Evolutionary conservation across 2,329 filamentous ascomycete species (phyloP), one percentile per base, ranked within the genome.

Genomic region (Fusarium humuli): DNA sequence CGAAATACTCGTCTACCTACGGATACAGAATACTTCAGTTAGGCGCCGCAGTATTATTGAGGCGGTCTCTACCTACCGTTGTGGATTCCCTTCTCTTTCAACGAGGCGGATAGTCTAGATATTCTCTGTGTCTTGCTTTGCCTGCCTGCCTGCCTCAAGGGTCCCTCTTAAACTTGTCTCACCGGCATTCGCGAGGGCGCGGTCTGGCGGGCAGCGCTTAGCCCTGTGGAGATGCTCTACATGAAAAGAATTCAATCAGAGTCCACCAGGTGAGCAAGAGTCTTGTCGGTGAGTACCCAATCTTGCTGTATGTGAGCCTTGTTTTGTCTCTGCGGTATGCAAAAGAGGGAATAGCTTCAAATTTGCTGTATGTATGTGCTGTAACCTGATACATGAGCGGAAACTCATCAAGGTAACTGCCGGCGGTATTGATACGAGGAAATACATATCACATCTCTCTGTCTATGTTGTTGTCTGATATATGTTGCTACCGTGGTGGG

Each of bases 241-340:
- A 29, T 29, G 27, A 37, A 37, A 18, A 37, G 34, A 37, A 37
- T 37, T 18, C 34, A n/a, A n/a, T 37, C 16, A 34, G 16, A 34
- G 16, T 37, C 18, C 48, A 40, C 32, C 47, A 16, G n/a, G 27
- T 52, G 34, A 22, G n/a, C 22, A 8, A 34, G 52, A 55, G 34
- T 56, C 27, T 61, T 71, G 67, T 52, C 68, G 68, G 68, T 70
- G 68, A 71, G 63, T 55, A 69, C 57, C 41, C 52, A 68, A 55
- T 61, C 16, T 42, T 48, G 45, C 40, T 54, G 59, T 57, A 50
- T 30, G 60, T 57, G 52, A 60, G 44, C 53, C 53, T 56, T 56
- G 53, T 56, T 37, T 37, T 34, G 9, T 32, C 30, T 32, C 20
- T 44, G 41, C 41, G 41, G 41, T 23, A 44, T 44, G 41, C 41